A percentile compares a stretch with the other conserved stretches of the same genome.
Evolutionary conservation across 176 grass and related monocot genomes (phyloP).

Genomic region (Carex littledalei): DNA sequence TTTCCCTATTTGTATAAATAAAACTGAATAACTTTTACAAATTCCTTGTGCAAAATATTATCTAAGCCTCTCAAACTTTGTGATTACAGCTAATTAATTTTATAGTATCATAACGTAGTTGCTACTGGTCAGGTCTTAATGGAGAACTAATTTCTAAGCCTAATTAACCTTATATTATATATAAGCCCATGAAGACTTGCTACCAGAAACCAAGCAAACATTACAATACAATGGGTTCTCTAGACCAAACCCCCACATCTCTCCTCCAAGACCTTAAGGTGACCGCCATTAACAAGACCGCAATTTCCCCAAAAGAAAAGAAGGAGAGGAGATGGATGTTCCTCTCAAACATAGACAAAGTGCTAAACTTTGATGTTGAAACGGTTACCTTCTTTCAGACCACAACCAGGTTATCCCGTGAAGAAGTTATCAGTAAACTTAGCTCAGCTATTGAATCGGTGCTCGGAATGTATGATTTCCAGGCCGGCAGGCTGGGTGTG

Average conservation of each 20-base stretch:
- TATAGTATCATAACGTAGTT: background rate
- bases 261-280: conserved; percentile 1
- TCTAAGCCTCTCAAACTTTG: background rate
- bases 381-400: conserved; percentile 6
- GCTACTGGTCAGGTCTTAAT: background rate
- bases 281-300: background rate
- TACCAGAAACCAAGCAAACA: background rate
- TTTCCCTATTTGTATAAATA: background rate
- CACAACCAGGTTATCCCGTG: conserved; percentile 3
- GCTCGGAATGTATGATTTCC: background rate
- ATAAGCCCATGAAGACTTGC: background rate
- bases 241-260: background rate
- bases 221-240: background rate
- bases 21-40: background rate
- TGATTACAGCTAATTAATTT: background rate
- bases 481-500: background rate
- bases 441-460: background rate
- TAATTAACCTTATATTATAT: background rate
- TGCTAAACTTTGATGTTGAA: conserved; percentile 15
- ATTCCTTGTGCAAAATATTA: background rate
- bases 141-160: background rate
- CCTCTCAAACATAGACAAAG: conserved; percentile 25
- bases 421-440: background rate
- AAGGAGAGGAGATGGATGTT: conserved; percentile 20
- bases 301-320: conserved; percentile 10